Evolutionary conservation across 257 asterid species (phyloP), one percentile per base, ranked within the genome.

Genomic region (Rubia yunnanensis): DNA sequence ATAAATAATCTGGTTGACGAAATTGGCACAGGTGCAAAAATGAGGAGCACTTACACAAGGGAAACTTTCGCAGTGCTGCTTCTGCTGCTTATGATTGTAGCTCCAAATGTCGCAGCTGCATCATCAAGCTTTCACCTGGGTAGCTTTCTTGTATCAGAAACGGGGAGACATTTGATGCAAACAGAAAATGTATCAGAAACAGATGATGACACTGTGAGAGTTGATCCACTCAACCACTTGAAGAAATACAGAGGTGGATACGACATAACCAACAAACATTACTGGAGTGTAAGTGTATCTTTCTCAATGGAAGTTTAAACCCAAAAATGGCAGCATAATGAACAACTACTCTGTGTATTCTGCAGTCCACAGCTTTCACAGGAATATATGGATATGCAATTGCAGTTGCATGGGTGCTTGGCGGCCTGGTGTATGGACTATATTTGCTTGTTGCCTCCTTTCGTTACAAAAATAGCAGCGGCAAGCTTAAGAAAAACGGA

Each of bases 221-320:
- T 59, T 5, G 95, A 92, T 75, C 96, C 96, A 55, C 76, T 85
- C 1, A 71, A 92, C 36, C 52, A 65, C 58, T 72, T 92, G 55
- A 84, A 84, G 81, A 85, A 84, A 80, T 92, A 92, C 73, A 82
- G 84, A 72, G 96, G 91, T 75, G 98, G 96, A 1, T 92, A 78
- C 71, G 96, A 92, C 57, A 69, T 89, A 54, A 87, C 85, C 13
- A 85, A 84, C 82, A 78, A 73, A 46, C 81, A 92, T 55, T 92
- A 92, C 66, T 92, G 96, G 98, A 76, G 86, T 77, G 96, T 92
- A 82, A 77, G 96, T 78, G 38, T 72, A 3, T 6, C 6, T 32
- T 32, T 32, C 36, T 10, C 2, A 11, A 11, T 39, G 48, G 3
- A 11, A 39, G 10, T 48, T 14, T 2, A 1, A 46, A 46, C 53